These are phyloP conservation scores for Claviceps africana DNA, from an alignment of 2,329 filamentous ascomycete genomes.

Conservation along the genomic window DNA sequence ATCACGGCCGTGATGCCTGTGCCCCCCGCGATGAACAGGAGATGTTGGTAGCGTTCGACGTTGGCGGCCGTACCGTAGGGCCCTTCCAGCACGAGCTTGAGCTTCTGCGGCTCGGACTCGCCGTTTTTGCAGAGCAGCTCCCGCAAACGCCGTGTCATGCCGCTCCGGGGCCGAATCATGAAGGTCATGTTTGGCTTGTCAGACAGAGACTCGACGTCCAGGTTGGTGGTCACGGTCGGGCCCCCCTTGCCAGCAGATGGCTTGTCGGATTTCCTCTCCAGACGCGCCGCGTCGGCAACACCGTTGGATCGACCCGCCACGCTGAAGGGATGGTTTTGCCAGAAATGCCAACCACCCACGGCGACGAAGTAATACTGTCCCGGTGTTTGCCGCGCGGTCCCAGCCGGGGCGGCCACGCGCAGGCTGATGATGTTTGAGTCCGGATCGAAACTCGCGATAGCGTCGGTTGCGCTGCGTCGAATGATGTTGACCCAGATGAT, in stretches of 20 bases:
- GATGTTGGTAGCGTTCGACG: background rate
- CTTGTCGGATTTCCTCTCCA: background rate
- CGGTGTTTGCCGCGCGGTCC: constrained; percentile 14
- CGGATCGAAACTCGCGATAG: background rate
- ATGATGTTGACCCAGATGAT: constrained; percentile 20
- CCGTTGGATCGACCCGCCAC: constrained; percentile 13
- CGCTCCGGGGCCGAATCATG: constrained; percentile 22
- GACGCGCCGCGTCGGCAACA: background rate
- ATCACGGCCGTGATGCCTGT: constrained; percentile 23
- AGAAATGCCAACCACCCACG: constrained; percentile 18
- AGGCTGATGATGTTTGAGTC: background rate
- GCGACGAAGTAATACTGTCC: constrained; percentile 28
- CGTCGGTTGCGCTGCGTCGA: background rate
- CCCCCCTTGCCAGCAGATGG: background rate
- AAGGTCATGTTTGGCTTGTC: constrained; percentile 17
- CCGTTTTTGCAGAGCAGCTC: constrained; percentile 9
- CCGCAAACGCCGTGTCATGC: constrained; percentile 20
- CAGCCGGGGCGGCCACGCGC: background rate
- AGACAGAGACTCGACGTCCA: background rate
- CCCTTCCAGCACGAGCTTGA: background rate
- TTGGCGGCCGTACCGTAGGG: background rate
- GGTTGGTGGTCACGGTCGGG: background rate
- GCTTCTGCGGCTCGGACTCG: constrained; percentile 3
- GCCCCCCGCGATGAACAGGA: constrained; percentile 22
- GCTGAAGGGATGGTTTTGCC: constrained; percentile 30